phyloP scores from a whole-genome alignment of 2,329 filamentous ascomycete genomes.

The Domatiomyces catenatus region DNA sequence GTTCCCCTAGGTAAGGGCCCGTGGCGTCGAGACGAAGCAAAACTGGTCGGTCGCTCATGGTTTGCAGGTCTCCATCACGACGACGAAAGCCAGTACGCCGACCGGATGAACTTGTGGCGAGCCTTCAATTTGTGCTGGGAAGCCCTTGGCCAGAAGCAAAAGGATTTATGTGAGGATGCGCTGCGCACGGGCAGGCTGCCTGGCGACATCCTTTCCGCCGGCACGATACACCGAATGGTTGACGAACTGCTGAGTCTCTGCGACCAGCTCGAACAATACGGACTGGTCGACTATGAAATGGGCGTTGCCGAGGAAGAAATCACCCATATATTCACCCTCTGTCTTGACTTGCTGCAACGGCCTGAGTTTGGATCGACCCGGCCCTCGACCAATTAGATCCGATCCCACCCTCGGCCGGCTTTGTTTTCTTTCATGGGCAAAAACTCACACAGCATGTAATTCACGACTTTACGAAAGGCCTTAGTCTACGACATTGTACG shows the following conservation, averaged over 20 bases:
- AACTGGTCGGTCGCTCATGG: conserved; percentile 1
- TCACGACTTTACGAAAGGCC: background rate
- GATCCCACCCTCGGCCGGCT: background rate
- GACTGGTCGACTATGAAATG: conserved; percentile 94
- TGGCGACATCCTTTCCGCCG: conserved; percentile 48
- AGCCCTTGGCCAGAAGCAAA: conserved; percentile 65
- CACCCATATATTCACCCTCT: conserved; percentile 33
- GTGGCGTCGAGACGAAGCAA: background rate
- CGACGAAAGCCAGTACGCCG: conserved; percentile 56
- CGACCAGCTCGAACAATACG: conserved; percentile 74
- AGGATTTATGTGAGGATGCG: conserved; percentile 50
- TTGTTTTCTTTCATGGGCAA: background rate
- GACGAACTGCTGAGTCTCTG: conserved; percentile 68
- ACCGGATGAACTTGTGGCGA: conserved; percentile 75
- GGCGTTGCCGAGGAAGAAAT: conserved; percentile 94
- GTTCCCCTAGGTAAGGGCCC: conserved; percentile 47
- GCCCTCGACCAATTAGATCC: background rate
- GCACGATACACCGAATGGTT: conserved; percentile 62
- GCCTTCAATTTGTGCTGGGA: conserved; percentile 94
- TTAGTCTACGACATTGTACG: background rate
- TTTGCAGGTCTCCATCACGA: conserved; percentile 52
- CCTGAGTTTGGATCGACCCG: background rate
- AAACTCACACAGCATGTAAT: background rate
- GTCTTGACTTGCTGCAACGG: conserved; percentile 6
- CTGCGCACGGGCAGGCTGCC: conserved; percentile 44